phyloP scores from a whole-genome alignment of 306 rosid species.

The Vigna hirtella region DNA sequence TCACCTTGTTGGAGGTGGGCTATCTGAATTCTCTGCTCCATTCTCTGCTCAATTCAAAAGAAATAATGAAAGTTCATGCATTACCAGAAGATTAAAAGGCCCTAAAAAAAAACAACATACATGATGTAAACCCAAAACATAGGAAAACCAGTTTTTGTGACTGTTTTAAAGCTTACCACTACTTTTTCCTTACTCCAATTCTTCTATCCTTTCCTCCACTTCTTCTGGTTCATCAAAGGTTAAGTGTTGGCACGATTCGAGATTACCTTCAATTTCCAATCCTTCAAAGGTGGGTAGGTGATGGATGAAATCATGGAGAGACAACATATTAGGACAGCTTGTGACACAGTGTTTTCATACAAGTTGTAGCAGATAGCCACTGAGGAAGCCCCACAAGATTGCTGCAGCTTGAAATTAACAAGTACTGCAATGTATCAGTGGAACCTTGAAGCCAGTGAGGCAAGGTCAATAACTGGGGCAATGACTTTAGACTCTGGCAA shows the following conservation, averaged over 20 bases:
- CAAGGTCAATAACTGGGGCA: background rate
- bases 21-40: background rate
- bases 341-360: background rate
- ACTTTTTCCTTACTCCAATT: slow-evolving; percentile 8
- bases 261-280: background rate
- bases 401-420: background rate
- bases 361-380: slow-evolving; percentile 42
- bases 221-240: slow-evolving; percentile 6
- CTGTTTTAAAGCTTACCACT: background rate
- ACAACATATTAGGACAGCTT: slow-evolving; percentile 22
- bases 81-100: background rate
- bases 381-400: slow-evolving; percentile 37
- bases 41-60: background rate
- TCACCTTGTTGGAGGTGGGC: background rate
- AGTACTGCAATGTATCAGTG: slow-evolving; percentile 17
- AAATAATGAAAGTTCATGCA: background rate
- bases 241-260: background rate
- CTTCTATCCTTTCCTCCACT: background rate
- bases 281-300: slow-evolving; percentile 11
- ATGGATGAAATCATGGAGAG: slow-evolving; percentile 22
- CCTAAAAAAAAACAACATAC: slow-evolving; percentile 2
- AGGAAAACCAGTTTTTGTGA: background rate
- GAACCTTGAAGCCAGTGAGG: slow-evolving; percentile 48
- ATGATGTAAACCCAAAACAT: background rate
- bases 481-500: slow-evolving; percentile 30